Base-by-base conservation (phyloP, 331 rosid species). In the Telfairia occidentalis region DNA sequence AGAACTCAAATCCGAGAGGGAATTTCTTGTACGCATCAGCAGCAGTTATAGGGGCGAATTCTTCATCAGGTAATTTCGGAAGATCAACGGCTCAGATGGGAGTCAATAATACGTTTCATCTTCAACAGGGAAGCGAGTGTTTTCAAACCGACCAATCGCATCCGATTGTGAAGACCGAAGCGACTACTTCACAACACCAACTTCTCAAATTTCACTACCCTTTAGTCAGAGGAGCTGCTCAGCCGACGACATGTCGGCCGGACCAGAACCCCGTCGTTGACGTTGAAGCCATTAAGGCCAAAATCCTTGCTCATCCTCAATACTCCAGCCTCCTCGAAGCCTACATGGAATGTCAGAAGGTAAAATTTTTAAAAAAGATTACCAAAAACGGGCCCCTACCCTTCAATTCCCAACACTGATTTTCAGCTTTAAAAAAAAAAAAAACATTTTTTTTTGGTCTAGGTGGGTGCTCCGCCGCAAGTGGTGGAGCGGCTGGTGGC, bases 281-380 rank as follows among this genome's bases (percentile, higher is more conserved):
- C 71, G 84, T 84, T 19, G 96, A 95, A 73, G 89, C 85, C 45
- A 89, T 95, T 13, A 92, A 95, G 79, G 96, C 96, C 4, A 92
- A 92, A 89, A 95, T 95, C 87, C 73, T 90, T 54, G 92, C 93
- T 73, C 99, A 95, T 59, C 99, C 97, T 77, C 97, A 90, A 59
- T 95, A 92, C 80, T 87, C 96, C n/a, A 92, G 80, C 81, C 96
- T 95, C 74, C 71, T 95, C 50, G 87, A 90, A 71, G 99, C 99
- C 79, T 95, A 88, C 88, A 92, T 95, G 89, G 96, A 95, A 85
- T 95, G 97, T 83, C 97, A 95, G 76, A 95, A 89, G 97, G 99
- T 95, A 70, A 43, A 3, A 5, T 46, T 45, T 37, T 57, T 9
- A 37, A 21, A n/a, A 10, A 28, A 18, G 32, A 37, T 37, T 64